phyloP scores from a whole-genome alignment of 192 early-diverging fungal species.

The Mortierella hygrophila region DNA sequence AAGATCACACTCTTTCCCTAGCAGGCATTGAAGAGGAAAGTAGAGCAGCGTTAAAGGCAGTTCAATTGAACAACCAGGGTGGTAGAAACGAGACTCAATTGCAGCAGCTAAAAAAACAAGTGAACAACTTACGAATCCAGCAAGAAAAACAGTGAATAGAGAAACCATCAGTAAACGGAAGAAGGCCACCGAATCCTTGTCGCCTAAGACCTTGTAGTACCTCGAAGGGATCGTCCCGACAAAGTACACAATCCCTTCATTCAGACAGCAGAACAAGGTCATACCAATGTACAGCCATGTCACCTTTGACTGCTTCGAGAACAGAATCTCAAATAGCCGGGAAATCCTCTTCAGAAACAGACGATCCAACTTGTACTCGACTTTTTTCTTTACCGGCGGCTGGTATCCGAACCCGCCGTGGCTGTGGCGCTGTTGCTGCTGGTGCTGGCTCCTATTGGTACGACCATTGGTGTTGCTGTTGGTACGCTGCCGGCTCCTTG shows the following conservation, averaged over 20 bases:
- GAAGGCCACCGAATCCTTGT: conserved; percentile 74
- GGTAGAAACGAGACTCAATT: not conserved
- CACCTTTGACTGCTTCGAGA: conserved; percentile 40
- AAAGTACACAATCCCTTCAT: conserved; percentile 73
- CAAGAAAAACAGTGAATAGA: conserved; percentile 66
- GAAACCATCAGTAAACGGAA: conserved; percentile 65
- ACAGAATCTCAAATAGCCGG: conserved; percentile 44
- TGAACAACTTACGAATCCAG: conserved; percentile 65
- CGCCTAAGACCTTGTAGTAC: conserved; percentile 81
- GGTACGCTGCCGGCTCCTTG: not conserved
- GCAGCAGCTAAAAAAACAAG: not conserved
- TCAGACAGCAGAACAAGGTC: conserved; percentile 53
- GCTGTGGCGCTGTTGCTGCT: not conserved
- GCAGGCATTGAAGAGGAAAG: conserved; percentile 10
- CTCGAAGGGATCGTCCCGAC: conserved; percentile 78
- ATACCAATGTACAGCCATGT: conserved; percentile 60
- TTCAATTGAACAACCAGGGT: not conserved
- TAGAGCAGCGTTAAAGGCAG: not conserved
- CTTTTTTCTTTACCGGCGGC: conserved; percentile 16
- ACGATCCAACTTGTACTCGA: conserved; percentile 52
- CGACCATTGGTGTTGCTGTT: not conserved
- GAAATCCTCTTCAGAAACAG: conserved; percentile 52
- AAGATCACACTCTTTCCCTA: conserved; percentile 70
- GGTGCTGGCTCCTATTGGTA: not conserved
- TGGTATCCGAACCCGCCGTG: not conserved